Conservation (phyloP, 83 land plant species). For the Picea mariana region DNA sequence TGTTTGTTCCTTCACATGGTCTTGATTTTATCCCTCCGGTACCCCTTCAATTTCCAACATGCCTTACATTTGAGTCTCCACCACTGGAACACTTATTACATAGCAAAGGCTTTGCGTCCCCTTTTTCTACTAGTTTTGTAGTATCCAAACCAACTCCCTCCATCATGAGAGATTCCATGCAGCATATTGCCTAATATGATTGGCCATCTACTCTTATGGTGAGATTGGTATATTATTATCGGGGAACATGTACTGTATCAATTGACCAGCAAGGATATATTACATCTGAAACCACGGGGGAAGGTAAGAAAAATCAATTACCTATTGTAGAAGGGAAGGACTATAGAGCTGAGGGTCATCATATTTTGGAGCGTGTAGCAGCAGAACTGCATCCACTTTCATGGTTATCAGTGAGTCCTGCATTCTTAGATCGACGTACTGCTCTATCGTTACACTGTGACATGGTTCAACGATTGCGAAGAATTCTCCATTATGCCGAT, state of each 20-base stretch:
- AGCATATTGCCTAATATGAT: slow-evolving; percentile 51
- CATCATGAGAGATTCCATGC: slow-evolving; percentile 40
- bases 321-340: slow-evolving; percentile 44
- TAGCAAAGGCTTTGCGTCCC: slow-evolving; percentile 74
- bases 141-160: slow-evolving; percentile 78
- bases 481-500: slow-evolving; percentile 74
- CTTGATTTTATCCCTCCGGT: slow-evolving; percentile 57
- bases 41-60: slow-evolving; percentile 64
- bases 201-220: slow-evolving; percentile 89
- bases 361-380: slow-evolving; percentile 61
- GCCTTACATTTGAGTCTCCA: slow-evolving; percentile 71
- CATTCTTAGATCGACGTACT: slow-evolving; percentile 61
- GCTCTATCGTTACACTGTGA: slow-evolving; percentile 94
- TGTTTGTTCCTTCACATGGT: slow-evolving; percentile 84
- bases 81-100: slow-evolving; percentile 77
- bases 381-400: slow-evolving; percentile 91
- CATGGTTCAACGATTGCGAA: slow-evolving; percentile 73
- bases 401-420: slow-evolving; percentile 89
- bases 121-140: slow-evolving; percentile 83
- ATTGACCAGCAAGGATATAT: slow-evolving; percentile 8
- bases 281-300: slow-evolving; percentile 26
- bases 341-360: slow-evolving; percentile 49
- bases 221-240: slow-evolving; percentile 72
- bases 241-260: slow-evolving; percentile 27
- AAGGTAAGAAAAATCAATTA: slow-evolving; percentile 18